These are phyloP conservation scores for Panaeolus cyanescens DNA, from an alignment of 768 basidiomycete species.

Conservation along the genomic window DNA sequence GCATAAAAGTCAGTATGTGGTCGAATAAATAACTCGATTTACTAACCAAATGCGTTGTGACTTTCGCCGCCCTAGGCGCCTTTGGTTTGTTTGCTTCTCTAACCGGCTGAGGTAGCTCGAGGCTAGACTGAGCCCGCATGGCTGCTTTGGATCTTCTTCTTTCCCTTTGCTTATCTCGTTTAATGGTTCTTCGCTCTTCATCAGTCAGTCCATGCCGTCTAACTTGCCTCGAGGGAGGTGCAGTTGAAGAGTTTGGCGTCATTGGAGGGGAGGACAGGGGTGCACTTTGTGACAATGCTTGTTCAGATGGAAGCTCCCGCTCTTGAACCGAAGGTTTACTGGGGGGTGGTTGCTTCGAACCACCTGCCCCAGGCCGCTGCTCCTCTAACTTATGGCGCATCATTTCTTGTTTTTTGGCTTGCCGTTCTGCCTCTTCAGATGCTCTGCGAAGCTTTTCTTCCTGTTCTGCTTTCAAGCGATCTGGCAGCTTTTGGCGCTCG, in stretches of 20 bases:
- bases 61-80: background rate
- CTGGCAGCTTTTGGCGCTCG: background rate
- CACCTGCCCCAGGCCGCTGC: background rate
- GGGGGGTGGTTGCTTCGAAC: no score
- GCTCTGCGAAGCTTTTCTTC: background rate
- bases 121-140: background rate
- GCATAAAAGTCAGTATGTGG: background rate
- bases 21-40: background rate
- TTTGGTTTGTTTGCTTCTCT: background rate
- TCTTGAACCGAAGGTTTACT: background rate
- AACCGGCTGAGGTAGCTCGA: background rate
- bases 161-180: conserved; percentile 11
- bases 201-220: conserved; percentile 5
- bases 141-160: conserved; percentile 9
- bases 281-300: background rate
- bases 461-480: background rate
- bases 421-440: background rate
- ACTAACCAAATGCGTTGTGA: background rate
- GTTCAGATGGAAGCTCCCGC: background rate
- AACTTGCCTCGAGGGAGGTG: background rate
- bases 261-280: background rate
- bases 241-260: background rate
- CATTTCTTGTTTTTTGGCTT: background rate
- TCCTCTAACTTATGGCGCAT: background rate
- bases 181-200: conserved; percentile 7